Percentiles rank a stretch among this genome's conserved stretches.
Conservation (phyloP, 2,329 filamentous ascomycete genomes). For the Phaeoacremonium minimum region DNA sequence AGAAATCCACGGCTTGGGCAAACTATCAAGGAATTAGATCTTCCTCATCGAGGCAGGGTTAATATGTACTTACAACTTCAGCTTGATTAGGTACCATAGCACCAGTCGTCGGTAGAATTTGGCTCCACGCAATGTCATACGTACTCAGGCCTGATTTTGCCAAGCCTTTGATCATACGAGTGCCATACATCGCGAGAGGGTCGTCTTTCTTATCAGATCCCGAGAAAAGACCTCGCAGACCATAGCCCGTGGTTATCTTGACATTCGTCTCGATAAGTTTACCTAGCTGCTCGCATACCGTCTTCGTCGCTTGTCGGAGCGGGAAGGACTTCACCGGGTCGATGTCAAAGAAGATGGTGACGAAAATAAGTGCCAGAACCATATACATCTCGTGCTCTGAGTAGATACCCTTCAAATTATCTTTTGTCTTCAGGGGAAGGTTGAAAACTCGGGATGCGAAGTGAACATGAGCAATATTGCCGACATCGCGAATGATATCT, state of each 20-base stretch:
- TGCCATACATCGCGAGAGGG: constrained; percentile 58
- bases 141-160: constrained; percentile 57
- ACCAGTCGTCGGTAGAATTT: constrained; percentile 63
- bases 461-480: constrained; percentile 61
- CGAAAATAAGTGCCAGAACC: constrained; percentile 62
- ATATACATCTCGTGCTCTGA: constrained; percentile 54
- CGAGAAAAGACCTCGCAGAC: constrained; percentile 50
- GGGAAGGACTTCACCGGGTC: constrained; percentile 65
- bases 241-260: constrained; percentile 46
- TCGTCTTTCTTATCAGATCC: constrained; percentile 44
- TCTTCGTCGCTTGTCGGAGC: constrained; percentile 52
- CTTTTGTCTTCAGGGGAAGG: constrained; percentile 60
- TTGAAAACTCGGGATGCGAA: constrained; percentile 62
- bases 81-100: constrained; percentile 68
- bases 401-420: constrained; percentile 55
- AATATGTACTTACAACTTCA: constrained; percentile 47
- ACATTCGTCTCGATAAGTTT: constrained; percentile 60
- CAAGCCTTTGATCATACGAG: constrained; percentile 60
- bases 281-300: constrained; percentile 55
- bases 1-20: constrained; percentile 69
- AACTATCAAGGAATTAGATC: constrained; percentile 43
- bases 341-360: constrained; percentile 60
- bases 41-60: not conserved
- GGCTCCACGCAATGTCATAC: constrained; percentile 66
- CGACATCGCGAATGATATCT: constrained; percentile 67